phyloP scores from a whole-genome alignment of 1,284 basidiomycete genomes.

The Inonotus obliquus region DNA sequence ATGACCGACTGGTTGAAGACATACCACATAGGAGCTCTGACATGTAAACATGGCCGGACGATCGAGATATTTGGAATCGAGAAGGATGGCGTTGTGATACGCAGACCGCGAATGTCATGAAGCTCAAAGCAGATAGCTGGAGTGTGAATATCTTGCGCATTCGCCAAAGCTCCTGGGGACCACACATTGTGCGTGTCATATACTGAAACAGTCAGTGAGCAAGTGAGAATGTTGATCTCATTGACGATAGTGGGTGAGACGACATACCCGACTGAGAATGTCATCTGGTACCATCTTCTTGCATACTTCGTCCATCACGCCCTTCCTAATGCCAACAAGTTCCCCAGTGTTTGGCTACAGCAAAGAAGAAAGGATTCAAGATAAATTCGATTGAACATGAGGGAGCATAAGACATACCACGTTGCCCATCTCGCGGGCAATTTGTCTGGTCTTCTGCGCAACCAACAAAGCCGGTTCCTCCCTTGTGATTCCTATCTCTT shows the following conservation, averaged over 20 bases:
- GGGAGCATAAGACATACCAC: conserved; percentile 36
- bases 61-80: conserved; percentile 85
- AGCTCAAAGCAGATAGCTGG: conserved; percentile 85
- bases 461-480: conserved; percentile 88
- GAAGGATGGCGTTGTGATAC: conserved; percentile 81
- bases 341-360: conserved; percentile 60
- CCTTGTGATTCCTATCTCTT: conserved; percentile 69
- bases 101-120: conserved; percentile 90
- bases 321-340: conserved; percentile 75
- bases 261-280: conserved; percentile 75
- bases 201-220: conserved; percentile 61
- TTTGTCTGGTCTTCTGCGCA: conserved; percentile 77
- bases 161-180: conserved; percentile 88
- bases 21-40: conserved; percentile 84
- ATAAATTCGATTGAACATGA: neutral
- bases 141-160: conserved; percentile 96
- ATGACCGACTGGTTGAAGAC: conserved; percentile 21
- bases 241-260: conserved; percentile 1
- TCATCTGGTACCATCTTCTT: conserved; percentile 90
- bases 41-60: conserved; percentile 89
- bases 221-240: conserved; percentile 9
- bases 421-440: conserved; percentile 51
- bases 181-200: conserved; percentile 83
- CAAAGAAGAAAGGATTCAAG: conserved; percentile 11
- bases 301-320: conserved; percentile 88